phyloP scores from a whole-genome alignment of 2,329 filamentous ascomycete species.

The Fusarium papillatum region DNA sequence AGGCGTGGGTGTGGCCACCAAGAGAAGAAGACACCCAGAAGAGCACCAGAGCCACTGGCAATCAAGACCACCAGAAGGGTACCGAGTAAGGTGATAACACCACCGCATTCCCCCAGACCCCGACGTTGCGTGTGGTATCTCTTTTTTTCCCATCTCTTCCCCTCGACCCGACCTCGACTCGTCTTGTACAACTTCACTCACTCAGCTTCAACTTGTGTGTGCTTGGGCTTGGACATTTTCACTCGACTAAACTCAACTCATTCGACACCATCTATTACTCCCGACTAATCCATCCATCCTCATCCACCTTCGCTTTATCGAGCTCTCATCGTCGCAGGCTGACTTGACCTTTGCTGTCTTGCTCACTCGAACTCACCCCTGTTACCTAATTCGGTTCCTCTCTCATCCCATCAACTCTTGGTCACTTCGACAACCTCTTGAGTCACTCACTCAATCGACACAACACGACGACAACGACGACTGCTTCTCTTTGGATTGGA shows the following conservation, averaged over 20 bases:
- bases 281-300: constrained; percentile 13
- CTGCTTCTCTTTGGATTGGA: constrained; percentile 5
- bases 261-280: constrained; percentile 15
- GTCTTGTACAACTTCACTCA: constrained; percentile 17
- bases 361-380: constrained; percentile 3
- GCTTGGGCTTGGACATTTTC: constrained; percentile 26
- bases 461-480: constrained; percentile 18
- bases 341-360: constrained; percentile 13
- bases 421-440: constrained; percentile 23
- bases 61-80: constrained; percentile 29
- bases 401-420: constrained; percentile 34
- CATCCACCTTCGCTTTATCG: constrained; percentile 17
- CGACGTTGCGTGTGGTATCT: constrained; percentile 26
- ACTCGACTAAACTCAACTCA: constrained; percentile 12
- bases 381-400: constrained; percentile 13
- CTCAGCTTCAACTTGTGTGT: constrained; percentile 23
- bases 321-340: constrained; percentile 16
- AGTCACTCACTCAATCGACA: constrained; percentile 21
- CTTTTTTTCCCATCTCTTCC: constrained; percentile 36
- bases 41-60: constrained; percentile 29
- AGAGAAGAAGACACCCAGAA: constrained; percentile 31
- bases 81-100: constrained; percentile 46
- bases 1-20: constrained; percentile 45
- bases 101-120: constrained; percentile 45
- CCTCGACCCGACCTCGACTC: constrained; percentile 27